phyloP scores from a whole-genome alignment of 352 stramenopile genomes.

The Globisporangium nagaii region DNA sequence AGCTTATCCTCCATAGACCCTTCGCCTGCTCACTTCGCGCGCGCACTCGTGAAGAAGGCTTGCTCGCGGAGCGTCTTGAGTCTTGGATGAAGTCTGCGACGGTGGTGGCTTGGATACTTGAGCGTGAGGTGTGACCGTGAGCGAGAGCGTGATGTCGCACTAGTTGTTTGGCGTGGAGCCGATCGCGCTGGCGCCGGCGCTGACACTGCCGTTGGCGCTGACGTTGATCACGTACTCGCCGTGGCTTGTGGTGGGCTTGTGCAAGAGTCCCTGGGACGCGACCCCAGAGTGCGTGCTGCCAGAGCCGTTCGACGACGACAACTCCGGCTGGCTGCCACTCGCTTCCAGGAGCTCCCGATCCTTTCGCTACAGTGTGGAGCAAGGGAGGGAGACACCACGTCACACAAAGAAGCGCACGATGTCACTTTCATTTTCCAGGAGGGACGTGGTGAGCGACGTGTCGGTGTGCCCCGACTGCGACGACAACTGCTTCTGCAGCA shows the following conservation, averaged over 20 bases:
- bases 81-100: too few relatives aligned
- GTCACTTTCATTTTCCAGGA: conserved; percentile 14
- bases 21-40: too few relatives aligned
- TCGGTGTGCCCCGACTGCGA: conserved; percentile 8
- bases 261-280: conserved; percentile 7
- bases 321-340: conserved; percentile 5
- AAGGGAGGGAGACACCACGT: neutral
- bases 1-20: too few relatives aligned
- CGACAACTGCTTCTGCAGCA: conserved; percentile 15
- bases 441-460: conserved; percentile 10
- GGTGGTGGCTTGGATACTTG: too few relatives aligned
- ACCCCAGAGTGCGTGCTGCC: neutral
- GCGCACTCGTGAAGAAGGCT: too few relatives aligned
- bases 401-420: conserved; percentile 20
- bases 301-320: neutral
- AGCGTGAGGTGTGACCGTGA: too few relatives aligned
- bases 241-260: conserved; percentile 7
- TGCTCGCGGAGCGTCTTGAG: too few relatives aligned
- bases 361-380: conserved; percentile 16
- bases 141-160: too few relatives aligned
- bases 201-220: conserved; percentile 12
- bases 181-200: conserved; percentile 4
- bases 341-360: conserved; percentile 16
- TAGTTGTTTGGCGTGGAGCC: neutral
- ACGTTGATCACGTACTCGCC: conserved; percentile 21